Evolutionary conservation across 805 yeast genomes (phyloP).

Genomic region (Naumovozyma baii): DNA sequence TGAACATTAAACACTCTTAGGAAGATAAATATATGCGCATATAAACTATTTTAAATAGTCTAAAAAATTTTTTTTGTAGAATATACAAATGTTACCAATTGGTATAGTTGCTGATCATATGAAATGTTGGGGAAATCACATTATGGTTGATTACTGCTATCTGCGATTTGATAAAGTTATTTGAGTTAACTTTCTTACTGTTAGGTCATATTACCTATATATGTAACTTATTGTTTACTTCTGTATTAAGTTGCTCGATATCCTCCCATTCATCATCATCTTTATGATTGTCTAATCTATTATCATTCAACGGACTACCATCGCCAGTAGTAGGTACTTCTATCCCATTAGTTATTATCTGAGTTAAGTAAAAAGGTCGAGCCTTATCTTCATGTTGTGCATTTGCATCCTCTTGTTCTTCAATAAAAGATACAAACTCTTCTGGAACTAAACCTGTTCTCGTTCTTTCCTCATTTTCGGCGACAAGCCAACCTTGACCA

Average conservation of each 20-base stretch:
- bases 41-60: neutral
- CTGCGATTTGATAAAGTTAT: too few species aligned
- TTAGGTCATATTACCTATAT: too few species aligned
- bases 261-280: conserved; percentile 31
- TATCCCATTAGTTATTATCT: conserved; percentile 25
- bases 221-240: conserved; percentile 13
- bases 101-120: conserved; percentile 59
- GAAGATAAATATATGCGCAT: neutral
- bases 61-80: too few species aligned
- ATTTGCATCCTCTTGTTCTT: conserved; percentile 14
- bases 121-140: too few species aligned
- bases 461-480: conserved; percentile 40
- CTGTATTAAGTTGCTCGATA: conserved; percentile 34
- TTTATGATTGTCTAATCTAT: conserved; percentile 13
- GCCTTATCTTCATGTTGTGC: conserved; percentile 24
- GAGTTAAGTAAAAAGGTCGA: conserved; percentile 40
- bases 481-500: conserved; percentile 98
- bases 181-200: too few species aligned
- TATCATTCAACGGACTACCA: conserved; percentile 6
- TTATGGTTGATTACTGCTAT: too few species aligned
- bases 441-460: conserved; percentile 87
- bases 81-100: too few species aligned
- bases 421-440: conserved; percentile 64
- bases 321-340: conserved; percentile 4
- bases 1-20: neutral